phyloP scores from a whole-genome alignment of 176 grass and related monocot species.

The Bothriochloa decipiens region DNA sequence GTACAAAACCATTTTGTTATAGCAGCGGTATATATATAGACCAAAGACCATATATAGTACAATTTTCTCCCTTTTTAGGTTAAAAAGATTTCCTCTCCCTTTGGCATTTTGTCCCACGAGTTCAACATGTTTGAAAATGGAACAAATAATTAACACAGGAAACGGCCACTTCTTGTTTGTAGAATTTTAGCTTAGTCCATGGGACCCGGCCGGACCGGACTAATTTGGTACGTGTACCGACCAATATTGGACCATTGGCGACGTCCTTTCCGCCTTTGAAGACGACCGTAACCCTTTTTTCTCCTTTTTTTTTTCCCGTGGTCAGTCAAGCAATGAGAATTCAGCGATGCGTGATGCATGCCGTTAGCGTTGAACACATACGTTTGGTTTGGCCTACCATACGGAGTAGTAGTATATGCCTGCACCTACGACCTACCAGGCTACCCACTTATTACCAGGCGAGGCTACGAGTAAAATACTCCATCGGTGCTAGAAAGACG shows the following conservation, averaged over 20 bases:
- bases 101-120: too few species aligned
- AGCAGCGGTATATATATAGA: too few species aligned
- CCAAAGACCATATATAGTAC: too few species aligned
- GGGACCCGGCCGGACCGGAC: background rate
- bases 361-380: background rate
- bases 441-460: background rate
- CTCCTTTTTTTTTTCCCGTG: background rate
- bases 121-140: too few species aligned
- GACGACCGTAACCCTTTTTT: background rate
- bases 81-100: too few species aligned
- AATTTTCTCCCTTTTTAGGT: too few species aligned
- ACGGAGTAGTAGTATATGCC: too few species aligned
- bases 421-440: too few species aligned
- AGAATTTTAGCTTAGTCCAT: too few species aligned
- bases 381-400: too few species aligned
- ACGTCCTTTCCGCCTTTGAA: conserved; percentile 6
- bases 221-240: background rate
- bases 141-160: background rate
- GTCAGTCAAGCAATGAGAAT: background rate
- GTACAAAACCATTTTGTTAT: too few species aligned
- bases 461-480: background rate
- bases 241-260: background rate
- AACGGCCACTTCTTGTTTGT: background rate
- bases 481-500: too few species aligned
- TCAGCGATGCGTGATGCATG: background rate